phyloP scores from a whole-genome alignment of 2,329 filamentous ascomycete species.

The Arthrinium phaeospermum region DNA sequence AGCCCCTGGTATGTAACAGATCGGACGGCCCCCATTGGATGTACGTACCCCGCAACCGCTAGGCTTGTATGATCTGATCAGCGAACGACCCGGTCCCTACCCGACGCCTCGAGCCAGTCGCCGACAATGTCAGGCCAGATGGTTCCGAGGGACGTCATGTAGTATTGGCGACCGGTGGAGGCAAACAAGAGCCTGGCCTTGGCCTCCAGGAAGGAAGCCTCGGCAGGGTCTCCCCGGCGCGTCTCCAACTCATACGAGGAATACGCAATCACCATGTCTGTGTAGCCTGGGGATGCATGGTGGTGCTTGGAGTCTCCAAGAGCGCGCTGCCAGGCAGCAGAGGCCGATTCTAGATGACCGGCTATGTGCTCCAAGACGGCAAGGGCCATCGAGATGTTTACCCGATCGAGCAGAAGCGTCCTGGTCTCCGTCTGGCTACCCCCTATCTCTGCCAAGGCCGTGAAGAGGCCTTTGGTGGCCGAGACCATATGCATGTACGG shows the following conservation, averaged over 20 bases:
- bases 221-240: neutral
- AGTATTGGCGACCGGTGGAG: neutral
- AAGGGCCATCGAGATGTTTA: neutral
- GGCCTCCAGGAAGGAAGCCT: neutral
- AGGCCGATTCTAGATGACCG: neutral
- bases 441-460: neutral
- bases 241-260: neutral
- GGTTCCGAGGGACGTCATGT: neutral
- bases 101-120: slow-evolving; percentile 7
- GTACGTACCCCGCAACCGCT: neutral
- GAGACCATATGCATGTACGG: neutral
- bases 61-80: neutral
- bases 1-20: too few species aligned
- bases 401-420: too few species aligned
- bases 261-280: neutral
- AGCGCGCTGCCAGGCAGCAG: neutral
- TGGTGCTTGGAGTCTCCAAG: neutral
- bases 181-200: neutral
- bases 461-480: neutral
- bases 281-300: neutral
- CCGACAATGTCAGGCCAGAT: slow-evolving; percentile 6
- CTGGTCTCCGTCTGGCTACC: too few species aligned
- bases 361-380: neutral
- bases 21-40: neutral
- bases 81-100: neutral